Evolutionary conservation across 176 grass and related monocot species (phyloP).

Genomic region (Otatea glauca): DNA sequence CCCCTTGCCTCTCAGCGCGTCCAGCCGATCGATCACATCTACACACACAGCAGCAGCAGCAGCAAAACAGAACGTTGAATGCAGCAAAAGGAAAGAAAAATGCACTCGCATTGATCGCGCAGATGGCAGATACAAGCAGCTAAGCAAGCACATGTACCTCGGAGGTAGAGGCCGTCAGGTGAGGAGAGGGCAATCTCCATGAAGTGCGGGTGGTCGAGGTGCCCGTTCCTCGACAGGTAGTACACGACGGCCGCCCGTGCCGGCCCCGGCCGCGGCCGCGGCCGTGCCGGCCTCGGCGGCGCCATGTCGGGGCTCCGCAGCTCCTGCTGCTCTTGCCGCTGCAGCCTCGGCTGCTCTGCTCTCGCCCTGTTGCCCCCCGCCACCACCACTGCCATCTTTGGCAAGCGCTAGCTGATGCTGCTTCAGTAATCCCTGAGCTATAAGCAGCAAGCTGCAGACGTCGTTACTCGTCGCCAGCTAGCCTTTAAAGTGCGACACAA

Average conservation of each 20-base stretch:
- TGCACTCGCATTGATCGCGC: background rate
- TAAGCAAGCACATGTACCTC: constrained; percentile 45
- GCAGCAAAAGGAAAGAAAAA: background rate
- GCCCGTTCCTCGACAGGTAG: constrained; percentile 79
- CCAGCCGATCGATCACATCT: constrained; percentile 85
- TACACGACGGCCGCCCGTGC: constrained; percentile 78
- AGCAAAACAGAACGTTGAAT: background rate
- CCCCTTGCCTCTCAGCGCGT: constrained; percentile 74
- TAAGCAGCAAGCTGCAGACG: constrained; percentile 24
- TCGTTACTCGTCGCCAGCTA: background rate
- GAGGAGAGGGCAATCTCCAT: constrained; percentile 73
- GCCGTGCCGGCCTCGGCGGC: constrained; percentile 38
- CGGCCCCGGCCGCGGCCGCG: constrained; percentile 2
- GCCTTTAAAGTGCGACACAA: constrained; percentile 61
- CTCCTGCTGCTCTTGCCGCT: constrained; percentile 57
- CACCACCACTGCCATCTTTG: constrained; percentile 34
- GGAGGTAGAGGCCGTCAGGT: constrained; percentile 76
- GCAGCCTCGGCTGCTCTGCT: constrained; percentile 41
- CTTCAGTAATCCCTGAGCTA: background rate
- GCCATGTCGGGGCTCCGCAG: constrained; percentile 54
- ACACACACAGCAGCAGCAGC: background rate
- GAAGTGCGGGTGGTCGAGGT: constrained; percentile 94
- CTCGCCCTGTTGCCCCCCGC: constrained; percentile 25
- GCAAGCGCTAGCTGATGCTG: background rate
- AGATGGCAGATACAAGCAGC: background rate